Conservation (phyloP, 495 filamentous ascomycete genomes). For the Neurospora pannonica region DNA sequence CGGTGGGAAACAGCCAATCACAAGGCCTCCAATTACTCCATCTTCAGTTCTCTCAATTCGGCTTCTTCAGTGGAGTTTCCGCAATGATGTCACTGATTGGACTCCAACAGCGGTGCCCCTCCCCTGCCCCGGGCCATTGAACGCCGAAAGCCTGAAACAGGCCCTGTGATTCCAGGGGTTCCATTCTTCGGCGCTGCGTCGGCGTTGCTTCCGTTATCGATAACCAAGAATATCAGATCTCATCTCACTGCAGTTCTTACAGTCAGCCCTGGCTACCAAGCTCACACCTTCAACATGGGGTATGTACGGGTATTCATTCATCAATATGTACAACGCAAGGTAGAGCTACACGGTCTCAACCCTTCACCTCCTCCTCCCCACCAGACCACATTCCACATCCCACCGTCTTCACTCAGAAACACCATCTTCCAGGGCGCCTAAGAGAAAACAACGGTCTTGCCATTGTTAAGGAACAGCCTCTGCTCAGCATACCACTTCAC, state of each 20-base stretch:
- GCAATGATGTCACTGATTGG: background rate
- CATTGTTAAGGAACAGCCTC: conserved; percentile 59
- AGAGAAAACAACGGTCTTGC: conserved; percentile 65
- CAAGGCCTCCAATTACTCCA: background rate
- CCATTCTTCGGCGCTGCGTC: background rate
- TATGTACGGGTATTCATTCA: background rate
- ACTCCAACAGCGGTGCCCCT: background rate
- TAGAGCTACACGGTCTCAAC: background rate
- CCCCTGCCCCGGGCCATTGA: background rate
- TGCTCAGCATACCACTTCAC: conserved; percentile 67
- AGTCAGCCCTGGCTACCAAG: background rate
- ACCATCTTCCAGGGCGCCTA: conserved; percentile 5
- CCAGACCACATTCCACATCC: background rate
- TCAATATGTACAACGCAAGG: background rate
- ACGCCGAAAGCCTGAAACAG: background rate
- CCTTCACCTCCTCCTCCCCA: background rate
- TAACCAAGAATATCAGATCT: background rate
- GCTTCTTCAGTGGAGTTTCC: background rate
- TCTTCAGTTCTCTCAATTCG: background rate
- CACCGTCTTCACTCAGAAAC: background rate
- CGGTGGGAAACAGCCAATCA: background rate
- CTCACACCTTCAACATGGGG: background rate
- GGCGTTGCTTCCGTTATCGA: background rate
- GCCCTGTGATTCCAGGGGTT: background rate
- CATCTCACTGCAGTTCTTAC: too few relatives aligned